Base-by-base conservation (phyloP, 2,329 filamentous ascomycete genomes). In the Colletotrichum noveboracense region DNA sequence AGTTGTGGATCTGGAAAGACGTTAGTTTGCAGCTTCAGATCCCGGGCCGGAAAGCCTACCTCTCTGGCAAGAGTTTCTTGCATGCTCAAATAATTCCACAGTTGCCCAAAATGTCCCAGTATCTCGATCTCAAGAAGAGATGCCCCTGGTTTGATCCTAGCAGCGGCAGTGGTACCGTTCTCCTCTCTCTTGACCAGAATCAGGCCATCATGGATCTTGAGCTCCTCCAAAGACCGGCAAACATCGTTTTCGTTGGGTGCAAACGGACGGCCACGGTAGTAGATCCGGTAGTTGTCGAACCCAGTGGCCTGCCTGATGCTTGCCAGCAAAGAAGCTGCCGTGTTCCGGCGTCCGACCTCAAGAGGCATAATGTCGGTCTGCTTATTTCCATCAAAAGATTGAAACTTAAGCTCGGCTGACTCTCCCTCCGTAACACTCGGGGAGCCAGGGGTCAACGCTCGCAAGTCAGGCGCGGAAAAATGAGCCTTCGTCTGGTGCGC, bases 61-160 rank as follows among this genome's bases (percentile, higher is more conserved):
- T 94, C 92, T 80, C 90, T 87, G 8, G 94, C 92, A 56, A 95
- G 86, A 66, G 86, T 88, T 74, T 96, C 93, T 60, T 94, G 91
- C 85, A 96, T 90, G 77, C 92, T 92, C 70, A 98, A 88, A 80
- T 96, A 94, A 58, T 92, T 90, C 89, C 97, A 98, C 28, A 99
- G 86, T 76, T 96, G 93, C 70, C 95, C 90, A 80, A 98, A 98
- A 83, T 97, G 94, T 73, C 92, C 90, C 78, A 97, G 87, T 26
- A 98, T 93, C 79, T 96, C 94, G 14, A 91, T 89, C 81, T 98
- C 95, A 4, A 98, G 89, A 43, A 86, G 89, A 77, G 87, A 92
- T 62, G 87, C 90, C 66, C 86, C 91, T 67, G 84, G 88, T 76
- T 87, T 88, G 68, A 89, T 85, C 34, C 87, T 81, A 77, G 86